Conservation (phyloP, 208 protist genomes). For the Balamuthia mandrillaris region DNA sequence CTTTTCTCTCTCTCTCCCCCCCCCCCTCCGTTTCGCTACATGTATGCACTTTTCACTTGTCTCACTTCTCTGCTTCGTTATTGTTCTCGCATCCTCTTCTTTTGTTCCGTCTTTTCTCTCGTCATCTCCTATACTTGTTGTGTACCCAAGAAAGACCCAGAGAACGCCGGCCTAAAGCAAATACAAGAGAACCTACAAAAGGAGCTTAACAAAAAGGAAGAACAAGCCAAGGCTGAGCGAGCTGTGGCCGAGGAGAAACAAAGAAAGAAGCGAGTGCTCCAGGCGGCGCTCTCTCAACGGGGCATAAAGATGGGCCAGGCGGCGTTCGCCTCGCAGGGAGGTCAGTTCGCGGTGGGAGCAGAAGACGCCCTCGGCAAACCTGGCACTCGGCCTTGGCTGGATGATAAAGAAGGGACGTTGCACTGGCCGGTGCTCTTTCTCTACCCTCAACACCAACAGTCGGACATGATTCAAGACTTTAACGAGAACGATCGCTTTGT, state of each 20-base stretch:
- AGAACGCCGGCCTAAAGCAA: neutral
- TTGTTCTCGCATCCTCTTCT: no score
- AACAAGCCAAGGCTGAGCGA: neutral
- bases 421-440: conserved; percentile 88
- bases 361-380: no score
- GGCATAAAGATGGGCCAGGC: conserved; percentile 3
- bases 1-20: no score
- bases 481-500: conserved; percentile 50
- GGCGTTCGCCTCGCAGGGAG: neutral
- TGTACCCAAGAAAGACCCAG: no score
- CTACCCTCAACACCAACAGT: conserved; percentile 87
- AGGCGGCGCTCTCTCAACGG: no score
- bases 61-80: no score
- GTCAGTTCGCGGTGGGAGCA: no score
- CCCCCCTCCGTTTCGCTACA: no score
- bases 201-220: neutral
- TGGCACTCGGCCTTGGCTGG: conserved; percentile 12
- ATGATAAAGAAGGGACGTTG: conserved; percentile 57
- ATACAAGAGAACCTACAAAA: neutral
- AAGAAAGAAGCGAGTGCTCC: neutral
- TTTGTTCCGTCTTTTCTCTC: no score
- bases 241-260: conserved; percentile 6
- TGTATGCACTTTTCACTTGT: no score
- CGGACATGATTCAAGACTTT: conserved; percentile 87
- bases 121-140: no score